Conservation (phyloP, 139 green algal genomes). For the Chlamydomonas urium region DNA sequence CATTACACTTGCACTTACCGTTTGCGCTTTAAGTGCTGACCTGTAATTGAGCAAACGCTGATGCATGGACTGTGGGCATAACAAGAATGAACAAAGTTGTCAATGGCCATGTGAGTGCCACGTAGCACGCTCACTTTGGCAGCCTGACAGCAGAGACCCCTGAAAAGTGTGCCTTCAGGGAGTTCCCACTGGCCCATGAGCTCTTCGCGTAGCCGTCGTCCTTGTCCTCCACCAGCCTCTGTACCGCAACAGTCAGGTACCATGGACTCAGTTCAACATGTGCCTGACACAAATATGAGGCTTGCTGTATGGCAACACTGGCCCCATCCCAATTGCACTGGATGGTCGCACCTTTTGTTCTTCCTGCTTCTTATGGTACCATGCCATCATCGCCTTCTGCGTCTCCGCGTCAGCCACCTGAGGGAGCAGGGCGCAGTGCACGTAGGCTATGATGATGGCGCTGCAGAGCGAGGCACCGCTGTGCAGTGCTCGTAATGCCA, state of each 20-base stretch:
- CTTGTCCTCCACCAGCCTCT: constrained; percentile 64
- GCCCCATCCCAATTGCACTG: background rate
- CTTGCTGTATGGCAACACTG: background rate
- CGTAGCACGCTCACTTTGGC: constrained; percentile 28
- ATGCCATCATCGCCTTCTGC: constrained; percentile 86
- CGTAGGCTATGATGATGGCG: background rate
- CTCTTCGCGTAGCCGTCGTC: constrained; percentile 69
- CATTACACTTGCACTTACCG: too few relatives aligned
- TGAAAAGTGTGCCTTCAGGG: constrained; percentile 68
- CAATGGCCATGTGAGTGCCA: too few relatives aligned
- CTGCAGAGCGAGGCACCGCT: too few relatives aligned
- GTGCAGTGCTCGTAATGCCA: too few relatives aligned
- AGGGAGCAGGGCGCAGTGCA: constrained; percentile 9
- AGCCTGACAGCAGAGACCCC: constrained; percentile 55
- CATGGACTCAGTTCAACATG: too few relatives aligned
- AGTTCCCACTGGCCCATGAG: constrained; percentile 66
- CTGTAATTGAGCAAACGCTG: too few relatives aligned
- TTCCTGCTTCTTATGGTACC: constrained; percentile 83
- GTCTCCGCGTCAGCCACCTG: constrained; percentile 71
- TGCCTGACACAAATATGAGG: background rate
- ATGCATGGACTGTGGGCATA: too few relatives aligned
- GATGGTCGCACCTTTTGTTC: constrained; percentile 58
- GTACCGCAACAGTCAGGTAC: too few relatives aligned
- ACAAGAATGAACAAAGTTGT: too few relatives aligned
- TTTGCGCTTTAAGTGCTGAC: too few relatives aligned